Evolutionary conservation across 2,329 filamentous ascomycete species (phyloP).

Genomic region (Colletotrichum zoysiae): DNA sequence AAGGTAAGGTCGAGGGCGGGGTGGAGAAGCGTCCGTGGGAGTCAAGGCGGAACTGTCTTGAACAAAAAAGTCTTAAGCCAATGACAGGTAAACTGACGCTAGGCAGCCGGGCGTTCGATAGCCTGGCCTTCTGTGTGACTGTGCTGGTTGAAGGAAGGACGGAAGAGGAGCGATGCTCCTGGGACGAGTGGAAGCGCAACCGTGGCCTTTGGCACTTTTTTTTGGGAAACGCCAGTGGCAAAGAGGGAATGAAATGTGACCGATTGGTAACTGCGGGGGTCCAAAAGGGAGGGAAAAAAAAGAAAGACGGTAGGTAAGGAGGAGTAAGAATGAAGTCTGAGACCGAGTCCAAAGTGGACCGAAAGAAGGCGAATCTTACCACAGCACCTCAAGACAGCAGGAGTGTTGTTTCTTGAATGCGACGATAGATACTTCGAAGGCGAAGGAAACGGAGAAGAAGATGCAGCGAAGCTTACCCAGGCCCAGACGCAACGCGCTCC

Average conservation of each 20-base stretch:
- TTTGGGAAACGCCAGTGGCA: slow-evolving; percentile 34
- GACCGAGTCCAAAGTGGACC: slow-evolving; percentile 30
- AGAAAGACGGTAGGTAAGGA: slow-evolving; percentile 25
- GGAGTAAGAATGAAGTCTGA: slow-evolving; percentile 5
- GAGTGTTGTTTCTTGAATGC: slow-evolving; percentile 29
- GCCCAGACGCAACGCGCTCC: slow-evolving; percentile 10
- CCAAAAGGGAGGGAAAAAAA: slow-evolving; percentile 17
- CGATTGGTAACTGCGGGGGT: slow-evolving; percentile 23
- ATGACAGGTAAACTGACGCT: slow-evolving; percentile 26
- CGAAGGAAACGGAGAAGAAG: slow-evolving; percentile 28
- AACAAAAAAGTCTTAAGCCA: slow-evolving; percentile 28
- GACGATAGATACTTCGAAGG: slow-evolving; percentile 34
- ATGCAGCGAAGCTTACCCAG: slow-evolving; percentile 39
- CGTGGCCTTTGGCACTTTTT: slow-evolving; percentile 41
- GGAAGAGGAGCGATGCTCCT: neutral
- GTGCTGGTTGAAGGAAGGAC: slow-evolving; percentile 1
- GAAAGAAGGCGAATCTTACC: slow-evolving; percentile 17
- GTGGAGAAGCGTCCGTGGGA: slow-evolving; percentile 39
- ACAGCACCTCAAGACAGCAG: slow-evolving; percentile 26
- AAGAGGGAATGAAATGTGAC: slow-evolving; percentile 36
- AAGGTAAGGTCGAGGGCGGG: slow-evolving; percentile 35
- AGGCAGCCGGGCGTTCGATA: slow-evolving; percentile 5
- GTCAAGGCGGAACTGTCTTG: slow-evolving; percentile 38
- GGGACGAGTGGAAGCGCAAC: slow-evolving; percentile 39
- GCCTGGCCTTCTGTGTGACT: neutral